Conservation (phyloP, 257 asterid species). For the Solanum clarkiae region DNA sequence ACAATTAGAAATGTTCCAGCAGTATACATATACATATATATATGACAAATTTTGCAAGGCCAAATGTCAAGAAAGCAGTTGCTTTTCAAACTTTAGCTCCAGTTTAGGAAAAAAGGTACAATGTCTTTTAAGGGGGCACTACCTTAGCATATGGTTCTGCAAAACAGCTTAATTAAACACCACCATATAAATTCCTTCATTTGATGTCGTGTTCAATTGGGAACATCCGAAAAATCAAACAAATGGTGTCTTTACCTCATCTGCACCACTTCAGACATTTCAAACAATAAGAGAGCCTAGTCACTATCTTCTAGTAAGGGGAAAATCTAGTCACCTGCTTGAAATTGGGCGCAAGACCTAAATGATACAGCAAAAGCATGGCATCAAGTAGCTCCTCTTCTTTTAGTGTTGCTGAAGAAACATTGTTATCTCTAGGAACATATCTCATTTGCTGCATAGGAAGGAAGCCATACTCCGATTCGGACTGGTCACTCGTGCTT, state of each 20-base stretch:
- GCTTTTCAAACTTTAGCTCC: neutral
- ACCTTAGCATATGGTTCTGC: neutral
- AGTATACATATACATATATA: neutral
- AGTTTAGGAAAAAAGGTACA: neutral
- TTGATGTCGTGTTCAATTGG: neutral
- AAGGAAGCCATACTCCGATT: conserved; percentile 59
- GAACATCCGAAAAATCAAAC: neutral
- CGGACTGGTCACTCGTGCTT: conserved; percentile 83
- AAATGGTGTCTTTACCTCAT: neutral
- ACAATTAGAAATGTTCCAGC: neutral
- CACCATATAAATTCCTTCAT: neutral
- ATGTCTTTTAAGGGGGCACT: neutral
- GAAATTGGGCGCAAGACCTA: conserved; percentile 94
- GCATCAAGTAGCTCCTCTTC: conserved; percentile 97
- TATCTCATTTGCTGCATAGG: conserved; percentile 61
- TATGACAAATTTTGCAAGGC: neutral
- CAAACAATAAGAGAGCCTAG: neutral
- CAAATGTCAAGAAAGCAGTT: neutral
- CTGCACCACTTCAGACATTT: neutral
- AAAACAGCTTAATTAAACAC: neutral
- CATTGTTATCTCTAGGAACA: conserved; percentile 40
- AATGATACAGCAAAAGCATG: conserved; percentile 79
- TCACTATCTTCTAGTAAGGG: neutral
- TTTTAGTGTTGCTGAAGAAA: conserved; percentile 64
- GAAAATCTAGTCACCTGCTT: conserved; percentile 57